Conservation (phyloP, 345 rosid species). For the Adansonia digitata region DNA sequence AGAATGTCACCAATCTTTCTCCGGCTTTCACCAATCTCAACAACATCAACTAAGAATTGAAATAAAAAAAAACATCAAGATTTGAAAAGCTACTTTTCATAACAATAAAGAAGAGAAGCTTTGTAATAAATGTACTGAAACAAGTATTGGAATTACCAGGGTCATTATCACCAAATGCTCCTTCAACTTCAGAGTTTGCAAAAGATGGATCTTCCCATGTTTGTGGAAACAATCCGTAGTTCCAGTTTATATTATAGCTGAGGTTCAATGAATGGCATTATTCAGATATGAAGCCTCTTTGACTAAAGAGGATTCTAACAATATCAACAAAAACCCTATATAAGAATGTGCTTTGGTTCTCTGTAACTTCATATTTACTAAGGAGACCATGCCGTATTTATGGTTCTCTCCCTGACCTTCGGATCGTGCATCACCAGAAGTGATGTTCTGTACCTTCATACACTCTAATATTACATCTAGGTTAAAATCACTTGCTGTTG, state of each 20-base stretch:
- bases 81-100: background rate
- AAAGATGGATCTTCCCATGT: slow-evolving; percentile 98
- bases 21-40: slow-evolving; percentile 79
- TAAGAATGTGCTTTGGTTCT: background rate
- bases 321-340: background rate
- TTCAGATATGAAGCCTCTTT: slow-evolving; percentile 1
- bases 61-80: background rate
- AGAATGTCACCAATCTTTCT: slow-evolving; percentile 75
- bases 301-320: background rate
- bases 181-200: slow-evolving; percentile 81
- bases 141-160: slow-evolving; percentile 44
- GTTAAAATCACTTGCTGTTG: background rate
- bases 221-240: slow-evolving; percentile 95
- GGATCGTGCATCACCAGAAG: background rate
- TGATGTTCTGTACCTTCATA: background rate
- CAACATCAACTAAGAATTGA: slow-evolving; percentile 66
- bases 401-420: background rate
- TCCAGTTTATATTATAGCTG: slow-evolving; percentile 93
- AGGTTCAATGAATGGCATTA: background rate
- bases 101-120: background rate
- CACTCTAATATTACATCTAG: background rate
- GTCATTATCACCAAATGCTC: slow-evolving; percentile 91
- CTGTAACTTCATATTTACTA: background rate
- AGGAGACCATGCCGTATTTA: background rate
- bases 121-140: background rate